phyloP scores from a whole-genome alignment of 2,329 filamentous ascomycete species.

The Pseudomassariella vexata region DNA sequence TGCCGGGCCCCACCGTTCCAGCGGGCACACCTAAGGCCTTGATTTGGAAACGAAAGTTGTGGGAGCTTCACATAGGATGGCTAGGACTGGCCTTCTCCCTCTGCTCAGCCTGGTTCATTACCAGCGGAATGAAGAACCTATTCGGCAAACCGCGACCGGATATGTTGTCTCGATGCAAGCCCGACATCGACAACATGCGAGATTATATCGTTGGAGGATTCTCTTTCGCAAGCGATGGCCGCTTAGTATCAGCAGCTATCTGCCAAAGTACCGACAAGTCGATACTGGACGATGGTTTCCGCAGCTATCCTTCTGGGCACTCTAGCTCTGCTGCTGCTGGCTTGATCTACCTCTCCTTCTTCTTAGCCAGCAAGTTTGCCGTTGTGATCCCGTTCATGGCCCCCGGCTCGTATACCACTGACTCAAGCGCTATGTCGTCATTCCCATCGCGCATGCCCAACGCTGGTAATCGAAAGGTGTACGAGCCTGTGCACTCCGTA shows the following conservation, averaged over 20 bases:
- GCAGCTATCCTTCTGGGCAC: constrained; percentile 77
- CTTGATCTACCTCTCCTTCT: constrained; percentile 79
- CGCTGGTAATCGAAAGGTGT: constrained; percentile 32
- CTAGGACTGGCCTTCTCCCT: constrained; percentile 73
- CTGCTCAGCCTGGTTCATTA: constrained; percentile 70
- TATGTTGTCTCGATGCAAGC: constrained; percentile 71
- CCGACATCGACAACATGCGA: constrained; percentile 60
- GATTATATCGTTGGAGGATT: constrained; percentile 60
- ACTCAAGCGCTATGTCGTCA: constrained; percentile 52
- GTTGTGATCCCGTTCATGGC: constrained; percentile 67
- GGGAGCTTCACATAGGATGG: constrained; percentile 85
- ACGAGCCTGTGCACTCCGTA: constrained; percentile 28
- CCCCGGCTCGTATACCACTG: constrained; percentile 36
- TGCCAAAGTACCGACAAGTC: constrained; percentile 60
- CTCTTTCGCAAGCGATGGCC: constrained; percentile 46
- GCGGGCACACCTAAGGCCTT: constrained; percentile 55
- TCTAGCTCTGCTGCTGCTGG: constrained; percentile 72
- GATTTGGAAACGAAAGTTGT: constrained; percentile 76
- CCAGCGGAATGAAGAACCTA: constrained; percentile 77
- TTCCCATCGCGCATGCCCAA: constrained; percentile 65
- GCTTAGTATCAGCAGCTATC: constrained; percentile 70
- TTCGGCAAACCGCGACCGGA: constrained; percentile 73
- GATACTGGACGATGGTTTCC: constrained; percentile 73
- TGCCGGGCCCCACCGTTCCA: constrained; percentile 66
- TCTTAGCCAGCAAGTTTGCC: constrained; percentile 76